Evolutionary conservation across 139 green algal genomes (phyloP).

Genomic region (Bryopsis sp.): DNA sequence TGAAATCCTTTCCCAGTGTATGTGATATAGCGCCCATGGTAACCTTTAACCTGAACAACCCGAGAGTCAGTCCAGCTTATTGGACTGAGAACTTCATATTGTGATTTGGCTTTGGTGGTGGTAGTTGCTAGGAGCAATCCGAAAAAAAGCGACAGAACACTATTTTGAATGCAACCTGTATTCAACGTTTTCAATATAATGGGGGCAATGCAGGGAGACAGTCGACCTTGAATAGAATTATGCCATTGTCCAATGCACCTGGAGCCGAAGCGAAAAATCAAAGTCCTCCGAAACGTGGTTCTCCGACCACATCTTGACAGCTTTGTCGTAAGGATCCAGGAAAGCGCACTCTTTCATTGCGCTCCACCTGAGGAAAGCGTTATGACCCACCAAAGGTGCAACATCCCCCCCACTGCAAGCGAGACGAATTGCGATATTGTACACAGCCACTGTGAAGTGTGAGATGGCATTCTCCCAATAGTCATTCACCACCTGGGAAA

Average conservation of each 20-base stretch:
- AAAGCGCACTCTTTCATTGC: constrained; percentile 7
- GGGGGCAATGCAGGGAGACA: too few species aligned
- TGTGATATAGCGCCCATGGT: neutral
- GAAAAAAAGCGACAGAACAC: too few species aligned
- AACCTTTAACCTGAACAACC: constrained; percentile 2
- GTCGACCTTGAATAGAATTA: too few species aligned
- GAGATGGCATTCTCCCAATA: constrained; percentile 19
- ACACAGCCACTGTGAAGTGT: constrained; percentile 21
- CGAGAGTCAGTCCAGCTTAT: too few species aligned
- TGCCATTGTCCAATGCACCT: too few species aligned
- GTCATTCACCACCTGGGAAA: neutral
- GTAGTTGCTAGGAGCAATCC: too few species aligned
- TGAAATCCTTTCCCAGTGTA: constrained; percentile 23
- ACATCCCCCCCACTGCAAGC: constrained; percentile 10
- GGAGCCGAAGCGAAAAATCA: constrained; percentile 14
- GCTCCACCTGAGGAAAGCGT: constrained; percentile 25
- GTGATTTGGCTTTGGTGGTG: too few species aligned
- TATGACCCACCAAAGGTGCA: constrained; percentile 24
- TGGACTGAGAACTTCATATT: too few species aligned
- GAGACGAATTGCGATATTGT: constrained; percentile 21
- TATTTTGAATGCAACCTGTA: too few species aligned
- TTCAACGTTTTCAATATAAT: too few species aligned
- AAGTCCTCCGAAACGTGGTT: constrained; percentile 27
- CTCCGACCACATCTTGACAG: constrained; percentile 21
- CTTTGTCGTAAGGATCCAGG: neutral